Percentiles rank a stretch among this genome's conserved stretches.
These are phyloP conservation scores for Amanita pallidorosea DNA, from an alignment of 768 basidiomycete genomes.

Conservation along the genomic window DNA sequence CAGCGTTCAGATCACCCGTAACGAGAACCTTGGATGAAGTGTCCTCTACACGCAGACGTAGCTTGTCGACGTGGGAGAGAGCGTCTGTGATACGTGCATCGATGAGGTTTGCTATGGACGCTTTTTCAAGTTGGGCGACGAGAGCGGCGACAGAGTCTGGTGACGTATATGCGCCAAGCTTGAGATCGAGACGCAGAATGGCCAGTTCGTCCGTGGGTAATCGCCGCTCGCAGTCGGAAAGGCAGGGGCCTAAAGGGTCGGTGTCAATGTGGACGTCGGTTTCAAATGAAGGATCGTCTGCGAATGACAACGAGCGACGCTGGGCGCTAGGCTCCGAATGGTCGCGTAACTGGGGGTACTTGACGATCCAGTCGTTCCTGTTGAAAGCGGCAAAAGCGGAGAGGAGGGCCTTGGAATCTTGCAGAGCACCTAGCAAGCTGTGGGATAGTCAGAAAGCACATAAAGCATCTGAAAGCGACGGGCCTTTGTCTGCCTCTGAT, in stretches of 20 bases:
- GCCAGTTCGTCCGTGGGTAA: constrained; percentile 59
- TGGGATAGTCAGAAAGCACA: constrained; percentile 5
- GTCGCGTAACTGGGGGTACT: constrained; percentile 72
- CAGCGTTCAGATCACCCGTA: constrained; percentile 96
- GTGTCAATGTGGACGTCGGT: constrained; percentile 56
- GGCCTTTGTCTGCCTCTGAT: constrained; percentile 69
- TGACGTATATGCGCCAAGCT: constrained; percentile 68
- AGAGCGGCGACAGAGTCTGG: constrained; percentile 57
- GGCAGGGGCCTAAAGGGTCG: constrained; percentile 34
- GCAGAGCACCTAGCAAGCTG: constrained; percentile 72
- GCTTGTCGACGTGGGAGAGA: constrained; percentile 70
- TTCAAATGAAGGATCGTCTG: constrained; percentile 64
- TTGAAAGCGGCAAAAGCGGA: constrained; percentile 70
- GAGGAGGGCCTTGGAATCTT: constrained; percentile 58
- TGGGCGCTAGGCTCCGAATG: constrained; percentile 30
- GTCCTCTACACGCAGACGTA: constrained; percentile 81
- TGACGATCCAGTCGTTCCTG: constrained; percentile 76
- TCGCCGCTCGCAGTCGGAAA: constrained; percentile 35
- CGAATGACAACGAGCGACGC: constrained; percentile 73
- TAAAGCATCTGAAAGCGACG: constrained; percentile 13
- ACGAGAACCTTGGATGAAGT: constrained; percentile 94
- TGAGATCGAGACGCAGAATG: constrained; percentile 86
- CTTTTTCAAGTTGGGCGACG: constrained; percentile 86
- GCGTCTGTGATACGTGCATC: constrained; percentile 74
- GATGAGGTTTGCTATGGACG: constrained; percentile 85